phyloP scores from a whole-genome alignment of 805 yeast species.

The Blastobotrys peoriensis region DNA sequence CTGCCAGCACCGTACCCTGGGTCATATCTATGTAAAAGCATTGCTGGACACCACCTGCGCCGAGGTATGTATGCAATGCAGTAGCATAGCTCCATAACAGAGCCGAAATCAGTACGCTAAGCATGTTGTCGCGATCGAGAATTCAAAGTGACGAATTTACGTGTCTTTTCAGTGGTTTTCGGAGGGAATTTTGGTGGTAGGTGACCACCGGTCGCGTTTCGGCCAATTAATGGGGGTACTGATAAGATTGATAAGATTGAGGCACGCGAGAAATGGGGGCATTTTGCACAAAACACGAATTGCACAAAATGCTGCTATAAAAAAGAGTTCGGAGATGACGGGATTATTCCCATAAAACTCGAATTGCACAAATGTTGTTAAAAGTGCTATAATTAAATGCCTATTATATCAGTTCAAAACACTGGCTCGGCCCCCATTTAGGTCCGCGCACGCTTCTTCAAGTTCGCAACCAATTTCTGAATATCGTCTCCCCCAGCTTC shows the following conservation, averaged over 20 bases:
- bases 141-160: neutral
- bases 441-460: constrained; percentile 38
- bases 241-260: too few species aligned
- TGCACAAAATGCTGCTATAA: too few species aligned
- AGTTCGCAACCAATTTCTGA: constrained; percentile 69
- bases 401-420: too few species aligned
- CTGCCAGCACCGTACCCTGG: constrained; percentile 67
- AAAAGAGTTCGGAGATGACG: too few species aligned
- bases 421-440: neutral
- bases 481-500: constrained; percentile 40
- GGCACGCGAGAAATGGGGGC: too few species aligned
- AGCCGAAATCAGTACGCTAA: constrained; percentile 2
- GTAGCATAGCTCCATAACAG: constrained; percentile 13
- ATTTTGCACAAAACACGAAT: too few species aligned
- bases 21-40: constrained; percentile 84
- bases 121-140: neutral
- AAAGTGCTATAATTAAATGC: too few species aligned
- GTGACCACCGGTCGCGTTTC: too few species aligned
- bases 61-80: constrained; percentile 73
- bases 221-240: too few species aligned
- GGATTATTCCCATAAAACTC: too few species aligned
- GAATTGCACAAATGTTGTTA: too few species aligned
- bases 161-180: constrained; percentile 6
- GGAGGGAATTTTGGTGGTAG: too few species aligned
- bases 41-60: constrained; percentile 60